Conservation (phyloP, 805 yeast genomes). For the Saccharomyces eubayanus region DNA sequence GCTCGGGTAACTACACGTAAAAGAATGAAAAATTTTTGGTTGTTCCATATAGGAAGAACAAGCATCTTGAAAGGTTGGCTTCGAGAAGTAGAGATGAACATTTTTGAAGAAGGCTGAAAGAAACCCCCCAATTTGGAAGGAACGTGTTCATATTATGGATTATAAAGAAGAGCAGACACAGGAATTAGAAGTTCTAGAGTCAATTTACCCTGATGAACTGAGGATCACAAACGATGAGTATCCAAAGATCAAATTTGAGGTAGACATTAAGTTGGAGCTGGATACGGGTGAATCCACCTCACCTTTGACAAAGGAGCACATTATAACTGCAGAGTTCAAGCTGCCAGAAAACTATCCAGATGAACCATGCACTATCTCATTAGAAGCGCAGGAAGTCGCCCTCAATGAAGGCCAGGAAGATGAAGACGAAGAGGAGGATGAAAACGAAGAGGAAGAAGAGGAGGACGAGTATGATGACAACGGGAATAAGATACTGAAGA, state of each 20-base stretch:
- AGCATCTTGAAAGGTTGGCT: not conserved
- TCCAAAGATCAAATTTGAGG: constrained; percentile 30
- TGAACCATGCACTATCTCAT: constrained; percentile 51
- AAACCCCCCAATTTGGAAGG: not conserved
- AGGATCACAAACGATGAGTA: constrained; percentile 41
- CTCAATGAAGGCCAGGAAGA: constrained; percentile 28
- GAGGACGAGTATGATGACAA: constrained; percentile 37
- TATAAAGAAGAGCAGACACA: constrained; percentile 76
- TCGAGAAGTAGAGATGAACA: not conserved
- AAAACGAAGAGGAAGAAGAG: constrained; percentile 31
- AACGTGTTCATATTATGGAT: constrained; percentile 45
- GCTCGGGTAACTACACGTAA: not conserved
- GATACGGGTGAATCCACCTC: constrained; percentile 10
- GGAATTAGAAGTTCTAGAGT: constrained; percentile 81
- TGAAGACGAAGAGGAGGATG: constrained; percentile 33
- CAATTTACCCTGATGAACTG: constrained; percentile 87
- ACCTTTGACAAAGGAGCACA: constrained; percentile 46
- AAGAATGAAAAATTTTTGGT: not conserved
- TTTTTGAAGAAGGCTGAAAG: not conserved
- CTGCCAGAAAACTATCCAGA: constrained; percentile 83
- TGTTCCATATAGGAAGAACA: not conserved
- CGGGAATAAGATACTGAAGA: constrained; percentile 39
- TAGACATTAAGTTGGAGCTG: constrained; percentile 61
- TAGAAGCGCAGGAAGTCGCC: constrained; percentile 32
- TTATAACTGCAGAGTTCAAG: constrained; percentile 48